Evolutionary conservation across 1,284 basidiomycete genomes (phyloP).

Genomic region (Volvariella volvacea): DNA sequence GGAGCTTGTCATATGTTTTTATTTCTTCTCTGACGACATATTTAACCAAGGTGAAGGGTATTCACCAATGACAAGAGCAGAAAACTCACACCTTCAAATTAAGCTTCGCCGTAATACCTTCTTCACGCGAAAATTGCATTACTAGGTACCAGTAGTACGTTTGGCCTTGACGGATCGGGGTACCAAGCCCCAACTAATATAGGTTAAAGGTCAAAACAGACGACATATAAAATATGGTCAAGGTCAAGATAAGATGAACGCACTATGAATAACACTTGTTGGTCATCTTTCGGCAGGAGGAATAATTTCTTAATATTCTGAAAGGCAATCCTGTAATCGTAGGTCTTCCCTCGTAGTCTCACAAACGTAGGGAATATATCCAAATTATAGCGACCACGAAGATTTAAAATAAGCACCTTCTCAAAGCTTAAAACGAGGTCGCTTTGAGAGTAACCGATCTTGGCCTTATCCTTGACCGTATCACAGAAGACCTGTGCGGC

Average conservation of each 20-base stretch:
- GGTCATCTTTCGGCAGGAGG: constrained; percentile 93
- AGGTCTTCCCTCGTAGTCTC: constrained; percentile 93
- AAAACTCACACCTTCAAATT: constrained; percentile 82
- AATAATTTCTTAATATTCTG: constrained; percentile 86
- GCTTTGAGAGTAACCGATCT: constrained; percentile 88
- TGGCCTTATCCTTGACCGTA: constrained; percentile 92
- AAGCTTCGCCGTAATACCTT: constrained; percentile 93
- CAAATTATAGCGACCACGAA: constrained; percentile 94
- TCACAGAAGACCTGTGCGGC: constrained; percentile 97
- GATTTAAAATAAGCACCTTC: constrained; percentile 94
- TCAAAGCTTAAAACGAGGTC: constrained; percentile 93
- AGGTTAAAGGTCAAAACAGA: constrained; percentile 2
- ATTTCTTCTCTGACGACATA: constrained; percentile 52
- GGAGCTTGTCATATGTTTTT: constrained; percentile 72
- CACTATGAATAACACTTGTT: constrained; percentile 93
- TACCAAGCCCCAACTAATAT: constrained; percentile 83
- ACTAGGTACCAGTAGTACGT: constrained; percentile 97
- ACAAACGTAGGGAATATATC: constrained; percentile 96
- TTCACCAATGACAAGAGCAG: constrained; percentile 9
- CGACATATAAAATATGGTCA: background rate
- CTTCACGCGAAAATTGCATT: constrained; percentile 94
- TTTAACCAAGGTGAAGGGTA: no score
- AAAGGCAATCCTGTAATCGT: constrained; percentile 98
- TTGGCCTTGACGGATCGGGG: constrained; percentile 95
- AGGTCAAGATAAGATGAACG: constrained; percentile 24